Percentiles rank a stretch among this genome's conserved stretches.
These are phyloP conservation scores for Fragilaria crotonensis DNA, from an alignment of 108 stramenopile species.

Conservation along the genomic window DNA sequence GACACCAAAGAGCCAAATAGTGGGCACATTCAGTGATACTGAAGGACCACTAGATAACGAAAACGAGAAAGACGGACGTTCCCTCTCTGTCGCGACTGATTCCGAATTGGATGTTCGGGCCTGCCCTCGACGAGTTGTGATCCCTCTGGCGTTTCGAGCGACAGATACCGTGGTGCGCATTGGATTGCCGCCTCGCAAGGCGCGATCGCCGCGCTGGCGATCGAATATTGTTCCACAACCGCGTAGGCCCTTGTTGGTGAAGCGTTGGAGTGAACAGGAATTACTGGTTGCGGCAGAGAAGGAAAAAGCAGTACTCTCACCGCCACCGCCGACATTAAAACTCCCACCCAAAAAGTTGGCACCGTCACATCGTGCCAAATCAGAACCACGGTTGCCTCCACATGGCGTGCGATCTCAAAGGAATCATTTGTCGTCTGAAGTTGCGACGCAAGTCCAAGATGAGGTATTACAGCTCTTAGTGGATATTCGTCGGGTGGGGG, in stretches of 20 bases:
- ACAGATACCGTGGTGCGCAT: not conserved
- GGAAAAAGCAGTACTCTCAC: not conserved
- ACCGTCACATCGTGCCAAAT: not conserved
- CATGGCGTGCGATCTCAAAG: not conserved
- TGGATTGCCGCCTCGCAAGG: not conserved
- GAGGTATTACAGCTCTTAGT: slow-evolving; percentile 45
- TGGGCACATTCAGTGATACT: slow-evolving; percentile 1
- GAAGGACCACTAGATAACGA: not conserved
- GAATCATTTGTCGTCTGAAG: not conserved
- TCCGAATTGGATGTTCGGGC: not conserved
- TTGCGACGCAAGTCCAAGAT: slow-evolving; percentile 25
- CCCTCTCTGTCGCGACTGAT: not conserved
- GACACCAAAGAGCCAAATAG: not conserved
- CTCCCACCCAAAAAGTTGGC: not conserved
- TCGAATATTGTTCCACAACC: not conserved
- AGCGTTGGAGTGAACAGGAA: not conserved
- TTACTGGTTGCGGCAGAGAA: too few species aligned
- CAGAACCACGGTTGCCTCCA: not conserved
- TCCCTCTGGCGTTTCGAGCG: not conserved
- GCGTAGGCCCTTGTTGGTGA: not conserved
- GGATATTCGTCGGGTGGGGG: slow-evolving; percentile 50
- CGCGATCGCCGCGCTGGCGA: not conserved
- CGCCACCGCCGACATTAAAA: not conserved
- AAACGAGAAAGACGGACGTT: not conserved
- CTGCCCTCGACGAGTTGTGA: not conserved